These are phyloP conservation scores for Aspergillus hancockii DNA, from an alignment of 495 filamentous ascomycete genomes.

Conservation along the genomic window DNA sequence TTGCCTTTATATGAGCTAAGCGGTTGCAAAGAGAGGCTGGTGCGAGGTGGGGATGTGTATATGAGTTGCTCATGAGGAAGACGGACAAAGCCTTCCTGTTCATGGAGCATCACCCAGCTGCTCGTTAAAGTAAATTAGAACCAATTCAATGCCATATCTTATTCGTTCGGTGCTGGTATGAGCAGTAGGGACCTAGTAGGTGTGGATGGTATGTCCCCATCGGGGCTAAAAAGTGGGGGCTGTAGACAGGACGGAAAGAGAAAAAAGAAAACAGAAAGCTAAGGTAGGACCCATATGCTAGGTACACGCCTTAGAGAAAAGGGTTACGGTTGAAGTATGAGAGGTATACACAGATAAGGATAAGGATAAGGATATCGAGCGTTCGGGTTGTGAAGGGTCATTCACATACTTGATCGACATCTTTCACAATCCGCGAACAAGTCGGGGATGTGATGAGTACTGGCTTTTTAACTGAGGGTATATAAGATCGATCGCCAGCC, in stretches of 20 bases:
- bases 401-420: conserved; percentile 71
- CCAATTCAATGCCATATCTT: not conserved
- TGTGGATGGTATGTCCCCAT: not conserved
- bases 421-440: conserved; percentile 22
- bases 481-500: not conserved
- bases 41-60: conserved; percentile 72
- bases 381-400: conserved; percentile 22
- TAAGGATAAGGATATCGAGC: conserved; percentile 13
- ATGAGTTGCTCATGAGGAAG: conserved; percentile 69
- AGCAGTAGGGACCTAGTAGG: not conserved
- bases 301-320: not conserved
- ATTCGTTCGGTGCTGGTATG: not conserved
- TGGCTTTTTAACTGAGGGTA: not conserved
- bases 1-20: conserved; percentile 57
- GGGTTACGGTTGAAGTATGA: not conserved
- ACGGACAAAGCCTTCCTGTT: conserved; percentile 63
- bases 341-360: conserved; percentile 12
- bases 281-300: not conserved
- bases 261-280: not conserved
- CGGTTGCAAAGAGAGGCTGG: conserved; percentile 62
- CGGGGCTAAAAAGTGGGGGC: not conserved
- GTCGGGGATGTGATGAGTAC: not conserved
- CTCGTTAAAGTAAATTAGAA: conserved; percentile 6
- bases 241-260: not conserved
- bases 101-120: conserved; percentile 81